These are phyloP conservation scores for Croton setiger DNA, from an alignment of 441 rosid genomes.

Conservation along the genomic window DNA sequence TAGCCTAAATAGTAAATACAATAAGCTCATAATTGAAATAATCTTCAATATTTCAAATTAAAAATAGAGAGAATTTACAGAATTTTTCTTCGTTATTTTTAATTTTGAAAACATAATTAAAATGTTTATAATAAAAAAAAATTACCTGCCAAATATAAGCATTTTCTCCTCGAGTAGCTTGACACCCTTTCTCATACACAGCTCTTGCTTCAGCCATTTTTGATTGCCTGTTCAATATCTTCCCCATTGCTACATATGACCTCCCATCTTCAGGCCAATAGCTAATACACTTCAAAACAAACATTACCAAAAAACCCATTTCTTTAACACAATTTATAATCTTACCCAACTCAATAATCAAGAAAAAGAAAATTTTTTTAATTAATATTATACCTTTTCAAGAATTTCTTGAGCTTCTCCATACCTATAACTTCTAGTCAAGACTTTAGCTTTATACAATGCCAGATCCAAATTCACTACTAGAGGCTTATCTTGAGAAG, in stretches of 20 bases:
- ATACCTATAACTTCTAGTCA: conserved; percentile 48
- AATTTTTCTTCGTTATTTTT: too few species aligned
- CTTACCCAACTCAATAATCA: neutral
- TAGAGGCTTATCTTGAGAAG: conserved; percentile 54
- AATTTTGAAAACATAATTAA: too few species aligned
- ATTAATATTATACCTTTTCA: conserved; percentile 51
- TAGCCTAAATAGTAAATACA: too few species aligned
- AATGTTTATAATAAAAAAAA: neutral
- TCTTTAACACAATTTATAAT: neutral
- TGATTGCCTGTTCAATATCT: conserved; percentile 64
- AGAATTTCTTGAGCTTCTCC: conserved; percentile 67
- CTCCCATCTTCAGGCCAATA: conserved; percentile 98
- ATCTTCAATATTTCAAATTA: too few species aligned
- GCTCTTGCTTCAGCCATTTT: conserved; percentile 58
- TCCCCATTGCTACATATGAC: conserved; percentile 78
- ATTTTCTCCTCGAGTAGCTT: conserved; percentile 93
- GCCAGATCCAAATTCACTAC: conserved; percentile 76
- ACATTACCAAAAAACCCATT: conserved; percentile 10
- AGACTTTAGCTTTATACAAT: conserved; percentile 69
- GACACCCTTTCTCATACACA: conserved; percentile 81
- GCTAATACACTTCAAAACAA: conserved; percentile 57
- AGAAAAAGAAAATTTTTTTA: neutral
- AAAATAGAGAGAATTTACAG: neutral
- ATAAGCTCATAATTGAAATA: too few species aligned
- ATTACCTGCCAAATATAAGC: conserved; percentile 92